phyloP scores from a whole-genome alignment of 441 rosid species.

The Theobroma grandiflorum region DNA sequence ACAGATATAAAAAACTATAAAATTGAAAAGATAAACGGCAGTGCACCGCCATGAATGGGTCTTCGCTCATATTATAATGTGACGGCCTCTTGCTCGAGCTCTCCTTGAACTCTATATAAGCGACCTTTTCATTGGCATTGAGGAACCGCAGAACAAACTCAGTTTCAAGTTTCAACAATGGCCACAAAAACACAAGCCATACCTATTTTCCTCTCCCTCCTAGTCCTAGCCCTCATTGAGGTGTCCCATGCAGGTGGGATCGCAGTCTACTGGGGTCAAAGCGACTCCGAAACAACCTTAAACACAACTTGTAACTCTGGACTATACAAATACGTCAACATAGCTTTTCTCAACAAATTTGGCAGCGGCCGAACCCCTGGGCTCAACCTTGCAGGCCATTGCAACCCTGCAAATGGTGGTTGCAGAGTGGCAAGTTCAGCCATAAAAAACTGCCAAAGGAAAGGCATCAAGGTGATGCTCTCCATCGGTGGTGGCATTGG shows the following conservation, averaged over 20 bases:
- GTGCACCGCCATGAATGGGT: not conserved
- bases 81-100: not conserved
- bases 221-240: conserved; percentile 14
- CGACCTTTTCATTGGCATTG: not conserved
- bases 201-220: not conserved
- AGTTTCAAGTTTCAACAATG: not conserved
- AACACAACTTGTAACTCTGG: conserved; percentile 52
- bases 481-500: conserved; percentile 64
- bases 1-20: not conserved
- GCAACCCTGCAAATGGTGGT: conserved; percentile 46
- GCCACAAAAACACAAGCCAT: not conserved
- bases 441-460: conserved; percentile 52
- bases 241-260: conserved; percentile 38
- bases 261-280: conserved; percentile 64
- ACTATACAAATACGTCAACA: conserved; percentile 49
- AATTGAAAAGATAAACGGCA: conserved; percentile 1
- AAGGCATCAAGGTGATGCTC: conserved; percentile 63
- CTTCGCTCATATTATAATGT: conserved; percentile 18
- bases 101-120: not conserved
- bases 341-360: conserved; percentile 57
- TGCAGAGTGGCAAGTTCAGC: conserved; percentile 45
- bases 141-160: not conserved
- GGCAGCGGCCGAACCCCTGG: conserved; percentile 59
- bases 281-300: conserved; percentile 53
- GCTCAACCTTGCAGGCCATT: conserved; percentile 69